Evolutionary conservation across 2,329 filamentous ascomycete genomes (phyloP), one percentile per base, ranked within the genome.

Genomic region (Penicillium sp.): DNA sequence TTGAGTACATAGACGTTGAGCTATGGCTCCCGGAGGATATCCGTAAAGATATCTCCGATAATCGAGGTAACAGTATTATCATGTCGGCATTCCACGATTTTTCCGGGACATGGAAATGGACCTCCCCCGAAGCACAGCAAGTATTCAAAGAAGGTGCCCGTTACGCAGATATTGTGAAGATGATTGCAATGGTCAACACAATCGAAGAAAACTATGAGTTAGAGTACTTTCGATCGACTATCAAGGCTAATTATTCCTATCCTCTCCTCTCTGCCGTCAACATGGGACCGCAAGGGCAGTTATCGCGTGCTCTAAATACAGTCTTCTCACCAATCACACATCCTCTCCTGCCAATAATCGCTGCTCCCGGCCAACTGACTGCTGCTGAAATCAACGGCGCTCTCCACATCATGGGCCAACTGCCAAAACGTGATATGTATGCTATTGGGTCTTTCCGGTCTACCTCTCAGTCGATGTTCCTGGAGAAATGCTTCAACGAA

Each of bases 41-140:
- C 56, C 81, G 90, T 60, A 79, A 79, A 60, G 81, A 78, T 59
- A 74, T 95, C 9, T 87, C 84, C 53, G 83, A 88, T 63, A 80
- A 83, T 54, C 87, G 87, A 62, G 90, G 90, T 2, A 89, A 85
- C 72, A 93, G 88, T 66, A 88, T 87, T 62, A 91, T 96, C 71
- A 91, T 95, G 77, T 93, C 90, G n/a, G 90, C 91, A 12, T 94
- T 93, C 66, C 91, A 95, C 70, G 90, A 94, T 74, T 93, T 93
- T 66, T 91, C 89, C 0, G 89, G 90, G 1, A 86, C 79, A 0
- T 93, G 93, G 79, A 89, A 87, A 65, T 95, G 90, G 90, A 87
- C 88, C 0, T 90, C 89, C 0, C 74, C 82, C 6, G 82, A 88
- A 62, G 90, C 90, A 1, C 83, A 89, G 65, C 77, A 82, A 11